Conservation (phyloP, 2,329 filamentous ascomycete species). For the Phaeosphaeriaceae sp. region DNA sequence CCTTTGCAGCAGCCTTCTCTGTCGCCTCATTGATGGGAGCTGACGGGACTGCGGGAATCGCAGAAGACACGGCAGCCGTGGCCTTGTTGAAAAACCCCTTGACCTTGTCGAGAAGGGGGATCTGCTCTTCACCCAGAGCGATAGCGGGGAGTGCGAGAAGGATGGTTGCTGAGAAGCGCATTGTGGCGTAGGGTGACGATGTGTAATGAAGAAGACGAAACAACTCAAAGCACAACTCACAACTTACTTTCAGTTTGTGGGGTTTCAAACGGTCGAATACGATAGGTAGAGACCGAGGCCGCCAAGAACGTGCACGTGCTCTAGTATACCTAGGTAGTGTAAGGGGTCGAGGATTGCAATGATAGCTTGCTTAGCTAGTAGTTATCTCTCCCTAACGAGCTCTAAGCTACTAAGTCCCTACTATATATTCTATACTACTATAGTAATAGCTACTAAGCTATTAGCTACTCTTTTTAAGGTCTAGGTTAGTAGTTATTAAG, state of each 20-base stretch:
- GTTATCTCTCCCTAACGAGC: too few relatives aligned
- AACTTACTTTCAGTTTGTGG: conserved; percentile 9
- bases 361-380: too few relatives aligned
- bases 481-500: too few relatives aligned
- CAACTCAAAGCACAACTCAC: conserved; percentile 9
- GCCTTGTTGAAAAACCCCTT: conserved; percentile 62
- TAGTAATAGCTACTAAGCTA: too few relatives aligned
- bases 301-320: too few relatives aligned
- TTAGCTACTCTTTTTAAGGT: too few relatives aligned
- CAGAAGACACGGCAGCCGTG: conserved; percentile 61
- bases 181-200: conserved; percentile 32
- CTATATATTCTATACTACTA: too few relatives aligned
- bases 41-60: conserved; percentile 50
- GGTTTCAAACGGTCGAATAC: too few relatives aligned
- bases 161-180: conserved; percentile 61
- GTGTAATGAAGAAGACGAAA: conserved; percentile 10
- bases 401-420: too few relatives aligned
- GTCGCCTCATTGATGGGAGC: conserved; percentile 54
- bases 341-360: too few relatives aligned
- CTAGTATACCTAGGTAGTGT: too few relatives aligned
- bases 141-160: conserved; percentile 60
- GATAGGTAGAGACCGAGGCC: too few relatives aligned
- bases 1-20: conserved; percentile 59
- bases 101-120: conserved; percentile 67
- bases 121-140: conserved; percentile 62